phyloP scores from a whole-genome alignment of 306 rosid species.

The Ormosia emarginata region DNA sequence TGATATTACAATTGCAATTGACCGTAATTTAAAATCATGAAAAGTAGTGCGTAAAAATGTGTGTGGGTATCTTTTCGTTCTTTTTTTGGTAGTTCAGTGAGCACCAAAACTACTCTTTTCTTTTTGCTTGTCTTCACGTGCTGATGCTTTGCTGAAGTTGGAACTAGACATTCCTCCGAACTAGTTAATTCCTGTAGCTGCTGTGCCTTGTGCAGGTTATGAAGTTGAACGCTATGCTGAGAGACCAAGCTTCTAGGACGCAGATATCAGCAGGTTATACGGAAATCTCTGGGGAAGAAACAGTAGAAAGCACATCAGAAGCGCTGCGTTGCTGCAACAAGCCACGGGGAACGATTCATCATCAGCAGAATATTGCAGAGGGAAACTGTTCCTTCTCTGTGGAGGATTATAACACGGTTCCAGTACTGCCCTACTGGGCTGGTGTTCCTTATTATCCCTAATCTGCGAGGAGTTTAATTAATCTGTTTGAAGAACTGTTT shows the following conservation, averaged over 20 bases:
- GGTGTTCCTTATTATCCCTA: constrained; percentile 58
- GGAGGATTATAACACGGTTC: constrained; percentile 58
- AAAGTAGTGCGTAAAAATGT: no score
- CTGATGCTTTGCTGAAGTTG: neutral
- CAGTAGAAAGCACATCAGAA: constrained; percentile 71
- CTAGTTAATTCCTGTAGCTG: neutral
- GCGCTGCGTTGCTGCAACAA: constrained; percentile 43
- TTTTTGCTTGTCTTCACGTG: neutral
- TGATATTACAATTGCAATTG: no score
- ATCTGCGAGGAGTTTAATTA: neutral
- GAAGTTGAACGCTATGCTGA: constrained; percentile 63
- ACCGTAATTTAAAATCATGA: no score
- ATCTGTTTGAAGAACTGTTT: neutral
- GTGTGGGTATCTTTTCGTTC: no score
- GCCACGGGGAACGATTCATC: constrained; percentile 31
- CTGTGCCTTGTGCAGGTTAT: constrained; percentile 37
- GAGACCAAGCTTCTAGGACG: constrained; percentile 55
- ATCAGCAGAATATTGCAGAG: constrained; percentile 32
- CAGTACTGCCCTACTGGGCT: constrained; percentile 60
- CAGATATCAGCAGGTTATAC: constrained; percentile 54
- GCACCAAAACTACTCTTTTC: neutral
- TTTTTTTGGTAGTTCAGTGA: neutral
- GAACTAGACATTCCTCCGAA: constrained; percentile 2
- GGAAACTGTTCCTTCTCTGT: constrained; percentile 51
- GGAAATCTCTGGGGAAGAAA: constrained; percentile 78